Evolutionary conservation across 1,284 basidiomycete species (phyloP).

Genomic region (Ustilago shanxiensis): DNA sequence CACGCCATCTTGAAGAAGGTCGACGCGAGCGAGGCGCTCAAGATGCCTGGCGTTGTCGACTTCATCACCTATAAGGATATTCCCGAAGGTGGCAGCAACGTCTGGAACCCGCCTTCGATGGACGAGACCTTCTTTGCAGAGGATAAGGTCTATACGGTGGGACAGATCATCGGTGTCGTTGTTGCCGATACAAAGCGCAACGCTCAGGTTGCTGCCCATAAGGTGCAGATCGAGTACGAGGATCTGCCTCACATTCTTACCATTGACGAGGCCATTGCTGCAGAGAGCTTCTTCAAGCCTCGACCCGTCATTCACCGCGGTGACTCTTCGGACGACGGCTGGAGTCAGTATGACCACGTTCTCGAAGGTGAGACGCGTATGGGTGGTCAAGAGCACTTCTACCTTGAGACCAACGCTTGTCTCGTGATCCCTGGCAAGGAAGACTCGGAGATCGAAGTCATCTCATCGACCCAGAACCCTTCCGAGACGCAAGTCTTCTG

Average conservation of each 20-base stretch:
- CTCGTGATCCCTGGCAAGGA: conserved; percentile 69
- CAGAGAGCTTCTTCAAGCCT: conserved; percentile 59
- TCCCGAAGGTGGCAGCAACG: conserved; percentile 66
- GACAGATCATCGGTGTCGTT: conserved; percentile 69
- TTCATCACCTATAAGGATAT: conserved; percentile 67
- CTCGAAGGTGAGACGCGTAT: conserved; percentile 67
- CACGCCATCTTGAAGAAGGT: conserved; percentile 69
- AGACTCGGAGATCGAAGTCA: conserved; percentile 70
- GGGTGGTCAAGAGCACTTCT: conserved; percentile 68
- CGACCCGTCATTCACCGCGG: conserved; percentile 59
- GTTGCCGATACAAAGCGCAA: conserved; percentile 68
- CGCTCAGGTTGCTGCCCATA: conserved; percentile 68
- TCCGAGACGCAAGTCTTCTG: conserved; percentile 70
- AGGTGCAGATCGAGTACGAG: conserved; percentile 70
- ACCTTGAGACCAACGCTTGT: conserved; percentile 69
- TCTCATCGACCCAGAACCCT: conserved; percentile 69
- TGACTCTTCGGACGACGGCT: conserved; percentile 47
- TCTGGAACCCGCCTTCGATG: conserved; percentile 69
- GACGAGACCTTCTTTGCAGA: conserved; percentile 70
- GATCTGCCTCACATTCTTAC: conserved; percentile 69
- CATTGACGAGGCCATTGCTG: conserved; percentile 68
- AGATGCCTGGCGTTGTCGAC: conserved; percentile 66
- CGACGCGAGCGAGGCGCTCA: conserved; percentile 65
- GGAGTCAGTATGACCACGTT: conserved; percentile 56
- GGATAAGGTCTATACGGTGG: conserved; percentile 67